Evolutionary conservation across 768 basidiomycete genomes (phyloP).

Genomic region (Boletellus ananas): DNA sequence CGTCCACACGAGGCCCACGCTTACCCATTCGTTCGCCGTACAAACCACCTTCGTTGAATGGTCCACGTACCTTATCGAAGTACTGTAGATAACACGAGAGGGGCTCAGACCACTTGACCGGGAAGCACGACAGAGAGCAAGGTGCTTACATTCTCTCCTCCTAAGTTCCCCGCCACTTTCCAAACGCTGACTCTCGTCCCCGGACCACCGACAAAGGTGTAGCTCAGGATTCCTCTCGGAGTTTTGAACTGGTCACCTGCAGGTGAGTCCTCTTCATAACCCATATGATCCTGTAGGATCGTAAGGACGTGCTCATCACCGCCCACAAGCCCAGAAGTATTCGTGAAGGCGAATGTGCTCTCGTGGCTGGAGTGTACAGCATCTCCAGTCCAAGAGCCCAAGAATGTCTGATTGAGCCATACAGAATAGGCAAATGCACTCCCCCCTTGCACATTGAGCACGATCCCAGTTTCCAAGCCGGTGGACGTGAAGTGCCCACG

Average conservation of each 20-base stretch:
- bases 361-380: slow-evolving; percentile 11
- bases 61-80: slow-evolving; percentile 46
- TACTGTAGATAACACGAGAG: slow-evolving; percentile 40
- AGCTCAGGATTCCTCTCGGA: slow-evolving; percentile 47
- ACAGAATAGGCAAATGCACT: slow-evolving; percentile 47
- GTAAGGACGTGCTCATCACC: slow-evolving; percentile 43
- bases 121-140: background rate
- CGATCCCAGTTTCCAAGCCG: slow-evolving; percentile 43
- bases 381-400: slow-evolving; percentile 38
- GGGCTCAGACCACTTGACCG: background rate
- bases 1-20: background rate
- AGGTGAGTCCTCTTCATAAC: slow-evolving; percentile 43
- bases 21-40: slow-evolving; percentile 50
- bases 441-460: slow-evolving; percentile 40
- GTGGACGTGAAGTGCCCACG: slow-evolving; percentile 48
- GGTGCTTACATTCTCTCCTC: slow-evolving; percentile 40
- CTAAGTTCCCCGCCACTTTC: slow-evolving; percentile 51
- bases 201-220: slow-evolving; percentile 41
- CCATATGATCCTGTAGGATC: slow-evolving; percentile 54
- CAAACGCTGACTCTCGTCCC: slow-evolving; percentile 38
- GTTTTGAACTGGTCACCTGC: slow-evolving; percentile 45
- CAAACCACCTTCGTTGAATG: slow-evolving; percentile 59
- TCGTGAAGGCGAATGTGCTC: slow-evolving; percentile 14
- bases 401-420: slow-evolving; percentile 45
- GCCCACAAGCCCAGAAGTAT: background rate